Conservation (phyloP, 345 rosid genomes). For the Populus euphratica region DNA sequence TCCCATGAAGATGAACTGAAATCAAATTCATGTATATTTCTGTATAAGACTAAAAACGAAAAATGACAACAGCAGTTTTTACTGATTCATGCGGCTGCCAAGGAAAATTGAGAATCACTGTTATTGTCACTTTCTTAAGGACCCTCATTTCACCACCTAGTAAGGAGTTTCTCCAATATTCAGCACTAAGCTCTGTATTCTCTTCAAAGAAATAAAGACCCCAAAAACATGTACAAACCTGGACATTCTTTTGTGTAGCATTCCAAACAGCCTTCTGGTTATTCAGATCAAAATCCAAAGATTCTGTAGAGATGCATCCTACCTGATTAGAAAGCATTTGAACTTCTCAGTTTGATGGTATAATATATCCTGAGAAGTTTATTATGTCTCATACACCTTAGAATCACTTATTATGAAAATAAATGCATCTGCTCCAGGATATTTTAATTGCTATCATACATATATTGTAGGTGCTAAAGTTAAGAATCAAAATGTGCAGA, state of each 20-base stretch:
- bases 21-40: slow-evolving; percentile 12
- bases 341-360: neutral
- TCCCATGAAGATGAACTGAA: slow-evolving; percentile 58
- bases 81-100: slow-evolving; percentile 5
- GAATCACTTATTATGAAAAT: neutral
- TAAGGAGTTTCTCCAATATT: neutral
- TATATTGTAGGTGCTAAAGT: too few species aligned
- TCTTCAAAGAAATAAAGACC: neutral
- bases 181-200: neutral
- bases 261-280: slow-evolving; percentile 39
- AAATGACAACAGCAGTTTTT: slow-evolving; percentile 8
- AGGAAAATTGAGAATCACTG: neutral
- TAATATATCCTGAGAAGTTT: neutral
- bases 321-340: slow-evolving; percentile 38
- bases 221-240: slow-evolving; percentile 39
- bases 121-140: slow-evolving; percentile 7
- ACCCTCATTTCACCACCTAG: slow-evolving; percentile 6
- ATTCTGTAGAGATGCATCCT: slow-evolving; percentile 53
- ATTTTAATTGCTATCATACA: too few species aligned
- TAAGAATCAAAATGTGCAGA: too few species aligned
- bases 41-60: neutral
- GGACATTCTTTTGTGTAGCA: slow-evolving; percentile 31
- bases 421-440: too few species aligned
- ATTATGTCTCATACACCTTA: neutral
- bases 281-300: slow-evolving; percentile 45